These are phyloP conservation scores for Cicer chorassanicum DNA, from an alignment of 306 rosid genomes.

Conservation along the genomic window DNA sequence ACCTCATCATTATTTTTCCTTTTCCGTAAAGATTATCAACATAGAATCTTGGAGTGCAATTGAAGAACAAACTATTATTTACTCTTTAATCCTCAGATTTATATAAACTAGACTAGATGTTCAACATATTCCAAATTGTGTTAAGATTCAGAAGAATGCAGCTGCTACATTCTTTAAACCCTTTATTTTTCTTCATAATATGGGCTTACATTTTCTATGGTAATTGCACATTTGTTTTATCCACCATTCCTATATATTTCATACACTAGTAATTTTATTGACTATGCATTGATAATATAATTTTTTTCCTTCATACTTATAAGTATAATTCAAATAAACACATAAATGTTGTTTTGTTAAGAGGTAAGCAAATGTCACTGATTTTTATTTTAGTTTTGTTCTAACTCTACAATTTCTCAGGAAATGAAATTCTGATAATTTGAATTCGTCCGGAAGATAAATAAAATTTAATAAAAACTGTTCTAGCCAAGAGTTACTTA, in stretches of 20 bases:
- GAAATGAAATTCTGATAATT: too few species aligned
- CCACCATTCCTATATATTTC: neutral
- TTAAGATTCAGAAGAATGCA: constrained; percentile 54
- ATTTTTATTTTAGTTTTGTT: too few species aligned
- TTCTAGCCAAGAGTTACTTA: too few species aligned
- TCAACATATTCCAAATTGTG: constrained; percentile 36
- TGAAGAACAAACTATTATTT: constrained; percentile 46
- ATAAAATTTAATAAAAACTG: too few species aligned
- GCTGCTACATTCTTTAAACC: constrained; percentile 38
- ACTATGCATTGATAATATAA: too few species aligned
- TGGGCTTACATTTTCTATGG: constrained; percentile 52
- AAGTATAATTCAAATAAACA: too few species aligned
- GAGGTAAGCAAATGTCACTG: too few species aligned
- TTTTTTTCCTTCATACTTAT: too few species aligned
- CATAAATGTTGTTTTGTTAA: too few species aligned
- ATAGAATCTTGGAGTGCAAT: constrained; percentile 66
- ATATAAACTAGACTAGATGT: constrained; percentile 23
- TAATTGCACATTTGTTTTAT: constrained; percentile 41
- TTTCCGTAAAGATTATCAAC: constrained; percentile 54
- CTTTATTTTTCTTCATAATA: constrained; percentile 47
- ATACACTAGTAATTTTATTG: neutral
- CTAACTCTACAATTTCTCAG: too few species aligned
- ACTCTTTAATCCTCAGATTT: neutral
- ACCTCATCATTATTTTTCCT: constrained; percentile 39
- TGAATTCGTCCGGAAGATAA: too few species aligned